Base-by-base conservation (phyloP, 345 rosid species). In the Heritiera littoralis region DNA sequence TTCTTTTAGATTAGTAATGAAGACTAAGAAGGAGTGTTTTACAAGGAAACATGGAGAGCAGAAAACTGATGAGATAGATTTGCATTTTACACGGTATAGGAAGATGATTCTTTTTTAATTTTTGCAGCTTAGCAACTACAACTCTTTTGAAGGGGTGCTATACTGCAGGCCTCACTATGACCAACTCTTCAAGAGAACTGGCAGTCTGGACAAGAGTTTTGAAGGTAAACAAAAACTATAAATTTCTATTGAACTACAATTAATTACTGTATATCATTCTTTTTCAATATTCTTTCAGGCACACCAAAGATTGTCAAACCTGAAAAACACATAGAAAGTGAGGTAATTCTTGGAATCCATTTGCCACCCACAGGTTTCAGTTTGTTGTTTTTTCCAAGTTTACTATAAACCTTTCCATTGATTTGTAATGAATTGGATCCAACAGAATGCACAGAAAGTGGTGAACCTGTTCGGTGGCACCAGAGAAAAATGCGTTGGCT, bases 81-180 rank as follows among this genome's bases (percentile, higher is more conserved):
- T 4, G 13, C 15, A 48, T 48, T 48, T 48, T 48, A 48, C 52
- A 48, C 14, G 2, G 52, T 10, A 11, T 13, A 48, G 10, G n/a
- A 54, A 5, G 58, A 56, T 18, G 61, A 3, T 28, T 3, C 6
- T 54, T 54, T 48, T 8, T 14, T 14, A 15, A 45, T 12, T 49
- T 51, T 78, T 81, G 85, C 89, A 90, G 92, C 86, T 89, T 45
- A 84, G 90, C 86, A 89, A 88, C 83, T 90, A 74, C 84, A 80
- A 82, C 81, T 89, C 94, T 58, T 89, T 89, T 48, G 94, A 90
- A 70, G 94, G 94, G 43, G 94, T 90, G 49, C 80, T 90, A 54
- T 89, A 90, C 80, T 90, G 94, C 88, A 85, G 90, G 71, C 94
- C 92, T 72, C 94, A 90, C 74, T 90, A 56, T 74, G 90, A 90